Base-by-base conservation (phyloP, 148 eudicot species). In the Diospyros lotus region DNA sequence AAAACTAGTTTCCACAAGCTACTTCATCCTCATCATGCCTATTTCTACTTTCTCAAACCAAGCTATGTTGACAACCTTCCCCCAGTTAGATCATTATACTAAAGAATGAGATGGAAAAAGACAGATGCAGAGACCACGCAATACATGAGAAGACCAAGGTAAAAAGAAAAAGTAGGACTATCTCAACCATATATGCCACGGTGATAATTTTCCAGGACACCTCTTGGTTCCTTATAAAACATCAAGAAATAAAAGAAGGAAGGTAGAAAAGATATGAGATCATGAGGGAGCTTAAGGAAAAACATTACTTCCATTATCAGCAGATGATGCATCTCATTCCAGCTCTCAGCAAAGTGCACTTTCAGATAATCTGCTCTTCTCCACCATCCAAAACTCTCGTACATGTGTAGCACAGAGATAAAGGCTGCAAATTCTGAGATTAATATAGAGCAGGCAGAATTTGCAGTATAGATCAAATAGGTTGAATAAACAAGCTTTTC, bases 261-360 rank as follows among this genome's bases (percentile, higher is more conserved):
- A 59, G 42, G 45, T 39, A 5, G 58, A 52, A n/a, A 41, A 50
- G 18, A 15, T 46, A 62, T 55, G 3, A 66, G 52, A 59, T 52
- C 69, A 10, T 11, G 58, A 60, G 14, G 42, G 69, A 67, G 56
- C 54, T 60, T 8, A 10, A 68, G 41, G 50, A 69, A 75, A 61
- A 82, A 40, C 55, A 80, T 80, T 94, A 92, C 98, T 82, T 95
- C 98, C 97, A 95, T 95, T 70, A 95, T 95, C 79, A 95, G 92
- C 77, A 95, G 89, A 85, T 95, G 98, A 76, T 95, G 98, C 98
- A 95, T 95, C 86, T 95, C 98, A 87, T 95, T 95, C 98, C 98
- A 95, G 89, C 98, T 95, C 89, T 95, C 98, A 72, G 97, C 98
- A 86, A 95, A 95, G 86, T 95, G 98, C 63, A 95, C 98, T 83